phyloP scores from a whole-genome alignment of 257 asterid genomes.

The Nicotiana attenuata region DNA sequence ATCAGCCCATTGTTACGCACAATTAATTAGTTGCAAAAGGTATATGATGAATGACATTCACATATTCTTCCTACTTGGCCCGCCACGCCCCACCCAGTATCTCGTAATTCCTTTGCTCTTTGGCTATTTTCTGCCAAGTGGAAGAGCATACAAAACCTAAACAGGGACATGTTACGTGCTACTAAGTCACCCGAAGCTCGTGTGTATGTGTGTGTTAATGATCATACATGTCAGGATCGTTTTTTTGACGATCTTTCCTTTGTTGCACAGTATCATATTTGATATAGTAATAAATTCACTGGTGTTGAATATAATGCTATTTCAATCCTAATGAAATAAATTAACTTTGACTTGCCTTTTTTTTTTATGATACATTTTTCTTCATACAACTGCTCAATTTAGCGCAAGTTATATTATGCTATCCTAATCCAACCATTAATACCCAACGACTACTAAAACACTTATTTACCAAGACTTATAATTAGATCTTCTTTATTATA shows the following conservation, averaged over 20 bases:
- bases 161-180: not conserved
- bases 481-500: not conserved
- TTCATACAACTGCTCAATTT: not conserved
- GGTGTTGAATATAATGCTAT: not conserved
- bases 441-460: not conserved
- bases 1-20: not conserved
- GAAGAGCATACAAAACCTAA: not conserved
- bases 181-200: not conserved
- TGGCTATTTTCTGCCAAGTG: not conserved
- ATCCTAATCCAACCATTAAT: not conserved
- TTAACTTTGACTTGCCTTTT: not conserved
- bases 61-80: not conserved
- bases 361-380: not conserved
- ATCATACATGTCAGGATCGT: not conserved
- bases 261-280: not conserved
- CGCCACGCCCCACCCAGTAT: not conserved
- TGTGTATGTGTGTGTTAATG: not conserved
- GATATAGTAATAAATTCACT: not conserved
- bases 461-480: not conserved
- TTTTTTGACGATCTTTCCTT: not conserved
- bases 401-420: not conserved
- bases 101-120: not conserved
- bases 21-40: not conserved
- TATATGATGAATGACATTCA: not conserved
- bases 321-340: not conserved